Percentiles rank a stretch among this genome's conserved stretches.
Evolutionary conservation across 352 stramenopile species (phyloP).

Genomic region (Phytophthora europaea): DNA sequence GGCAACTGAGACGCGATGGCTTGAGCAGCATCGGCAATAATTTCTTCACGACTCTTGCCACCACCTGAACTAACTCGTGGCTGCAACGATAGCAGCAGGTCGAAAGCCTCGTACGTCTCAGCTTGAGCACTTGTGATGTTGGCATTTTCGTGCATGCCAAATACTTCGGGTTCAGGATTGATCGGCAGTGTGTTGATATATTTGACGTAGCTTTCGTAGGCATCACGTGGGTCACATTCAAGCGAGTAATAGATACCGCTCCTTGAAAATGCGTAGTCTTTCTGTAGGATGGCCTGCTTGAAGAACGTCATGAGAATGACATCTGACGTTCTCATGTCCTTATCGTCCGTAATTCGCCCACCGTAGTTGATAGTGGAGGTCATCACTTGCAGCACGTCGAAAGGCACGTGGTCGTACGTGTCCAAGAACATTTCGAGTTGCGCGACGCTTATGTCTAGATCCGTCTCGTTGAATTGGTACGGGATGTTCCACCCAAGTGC

Average conservation of each 20-base stretch:
- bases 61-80: constrained; percentile 80
- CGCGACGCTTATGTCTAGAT: constrained; percentile 87
- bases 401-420: constrained; percentile 88
- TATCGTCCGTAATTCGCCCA: constrained; percentile 95
- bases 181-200: constrained; percentile 95
- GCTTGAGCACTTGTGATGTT: constrained; percentile 95
- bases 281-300: constrained; percentile 81
- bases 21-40: constrained; percentile 87
- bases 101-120: constrained; percentile 91
- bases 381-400: constrained; percentile 93
- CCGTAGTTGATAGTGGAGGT: constrained; percentile 96
- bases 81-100: constrained; percentile 90
- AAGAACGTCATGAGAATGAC: constrained; percentile 94
- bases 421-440: constrained; percentile 95
- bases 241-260: constrained; percentile 83
- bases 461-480: constrained; percentile 98
- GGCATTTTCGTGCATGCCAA: constrained; percentile 96
- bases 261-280: constrained; percentile 78
- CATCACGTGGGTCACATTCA: constrained; percentile 65
- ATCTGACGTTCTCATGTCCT: constrained; percentile 93
- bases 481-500: constrained; percentile 97
- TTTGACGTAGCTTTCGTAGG: constrained; percentile 89
- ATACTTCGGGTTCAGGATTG: constrained; percentile 93
- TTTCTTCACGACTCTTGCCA: constrained; percentile 88
- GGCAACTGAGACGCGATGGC: constrained; percentile 87